phyloP scores from a whole-genome alignment of 805 yeast species.

The Blastobotrys chiropterorum region DNA sequence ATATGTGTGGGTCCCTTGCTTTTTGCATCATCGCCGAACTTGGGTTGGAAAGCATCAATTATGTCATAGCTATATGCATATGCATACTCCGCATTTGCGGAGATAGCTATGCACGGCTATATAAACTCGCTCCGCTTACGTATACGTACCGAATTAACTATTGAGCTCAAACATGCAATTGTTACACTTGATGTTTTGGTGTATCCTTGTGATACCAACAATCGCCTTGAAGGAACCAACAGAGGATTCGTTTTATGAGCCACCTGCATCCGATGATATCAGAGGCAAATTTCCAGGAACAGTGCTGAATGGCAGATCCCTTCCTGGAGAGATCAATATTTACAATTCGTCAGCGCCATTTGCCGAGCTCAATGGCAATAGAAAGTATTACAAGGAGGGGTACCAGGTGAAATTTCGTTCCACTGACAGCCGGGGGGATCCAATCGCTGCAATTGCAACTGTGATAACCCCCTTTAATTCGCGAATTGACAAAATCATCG shows the following conservation, averaged over 20 bases:
- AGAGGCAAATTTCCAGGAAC: neutral
- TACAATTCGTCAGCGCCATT: neutral
- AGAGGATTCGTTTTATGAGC: neutral
- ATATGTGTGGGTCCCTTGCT: no score
- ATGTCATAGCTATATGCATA: no score
- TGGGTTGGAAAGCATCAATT: no score
- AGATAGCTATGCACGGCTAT: no score
- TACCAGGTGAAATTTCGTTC: conserved; percentile 24
- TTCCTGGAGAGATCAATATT: neutral
- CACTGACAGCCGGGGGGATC: conserved; percentile 22
- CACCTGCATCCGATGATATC: neutral
- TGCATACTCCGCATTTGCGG: no score
- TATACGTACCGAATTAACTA: no score
- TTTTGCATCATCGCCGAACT: no score
- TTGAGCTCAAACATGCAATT: neutral
- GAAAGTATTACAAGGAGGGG: neutral
- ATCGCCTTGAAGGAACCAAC: neutral
- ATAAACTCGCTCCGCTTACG: no score
- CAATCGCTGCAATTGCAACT: conserved; percentile 26
- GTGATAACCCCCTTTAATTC: conserved; percentile 19
- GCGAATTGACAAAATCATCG: neutral
- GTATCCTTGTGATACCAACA: neutral
- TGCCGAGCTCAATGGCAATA: neutral
- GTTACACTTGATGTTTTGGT: neutral
- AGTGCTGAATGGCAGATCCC: neutral